Evolutionary conservation across 768 basidiomycete species (phyloP).

Genomic region (Rhizopogon vinicolor): DNA sequence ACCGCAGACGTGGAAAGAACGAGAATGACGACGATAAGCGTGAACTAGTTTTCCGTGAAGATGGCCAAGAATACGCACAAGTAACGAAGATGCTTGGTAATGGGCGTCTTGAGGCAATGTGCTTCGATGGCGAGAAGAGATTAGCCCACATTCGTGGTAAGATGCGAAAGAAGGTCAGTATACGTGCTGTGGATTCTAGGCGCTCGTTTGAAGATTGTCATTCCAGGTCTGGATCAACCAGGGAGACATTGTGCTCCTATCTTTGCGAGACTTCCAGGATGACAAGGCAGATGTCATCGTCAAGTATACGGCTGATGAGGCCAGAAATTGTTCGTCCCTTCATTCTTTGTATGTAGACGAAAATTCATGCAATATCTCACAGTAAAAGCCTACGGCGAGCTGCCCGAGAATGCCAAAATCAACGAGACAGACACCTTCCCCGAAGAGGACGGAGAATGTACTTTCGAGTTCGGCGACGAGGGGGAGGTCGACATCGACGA

Average conservation of each 20-base stretch:
- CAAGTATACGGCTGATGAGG: conserved; percentile 97
- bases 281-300: conserved; percentile 99
- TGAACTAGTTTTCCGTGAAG: conserved; percentile 97
- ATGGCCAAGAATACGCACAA: conserved; percentile 98
- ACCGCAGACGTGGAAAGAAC: conserved; percentile 99
- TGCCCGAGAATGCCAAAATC: conserved; percentile 94
- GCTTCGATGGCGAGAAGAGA: conserved; percentile 98
- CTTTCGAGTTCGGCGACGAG: conserved; percentile 87
- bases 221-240: conserved; percentile 97
- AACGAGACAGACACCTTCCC: conserved; percentile 95
- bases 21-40: conserved; percentile 99
- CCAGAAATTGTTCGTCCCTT: conserved; percentile 59
- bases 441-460: conserved; percentile 86
- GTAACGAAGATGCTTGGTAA: conserved; percentile 99
- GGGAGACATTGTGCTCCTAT: conserved; percentile 92
- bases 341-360: neutral
- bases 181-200: neutral
- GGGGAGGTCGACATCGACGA: conserved; percentile 89
- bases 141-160: conserved; percentile 98
- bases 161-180: conserved; percentile 95
- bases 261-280: conserved; percentile 97
- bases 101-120: conserved; percentile 91
- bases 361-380: conserved; percentile 9
- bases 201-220: conserved; percentile 5
- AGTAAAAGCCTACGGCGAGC: conserved; percentile 98